Evolutionary conservation across 805 yeast species (phyloP), one percentile per base, ranked within the genome.

Genomic region (Cyberlindnera amylophila): DNA sequence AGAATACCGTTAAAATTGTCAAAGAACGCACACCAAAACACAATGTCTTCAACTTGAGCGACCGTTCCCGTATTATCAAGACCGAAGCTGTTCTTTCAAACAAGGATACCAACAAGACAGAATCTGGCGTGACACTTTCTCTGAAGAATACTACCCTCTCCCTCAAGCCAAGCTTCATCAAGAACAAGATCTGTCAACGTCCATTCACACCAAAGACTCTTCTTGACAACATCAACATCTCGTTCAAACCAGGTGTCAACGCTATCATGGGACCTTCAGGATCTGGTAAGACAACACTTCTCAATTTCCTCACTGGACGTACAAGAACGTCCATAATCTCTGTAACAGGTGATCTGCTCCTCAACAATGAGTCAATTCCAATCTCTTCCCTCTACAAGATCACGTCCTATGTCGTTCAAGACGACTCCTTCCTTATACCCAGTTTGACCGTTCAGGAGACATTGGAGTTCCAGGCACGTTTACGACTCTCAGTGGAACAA

Each of bases 261-360:
- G 86, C 82, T 4, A 82, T 84, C 34, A 75, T 84, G 81, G 93
- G 93, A 0, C 90, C 91, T 0, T 82, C 89, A 1, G 91, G 91
- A 0, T 78, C 85, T 0, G 93, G 91, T 9, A 84, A 84, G 54
- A 79, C 88, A 0, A 77, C 90, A 0, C 57, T 85, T 34, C 62
- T 84, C 49, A 84, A 81, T 55, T 62, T 72, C 29, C 64, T 84
- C 15, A 79, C 93, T 16, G 78, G 81, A 17, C 68, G 93, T 39
- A 65, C 51, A 31, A 58, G 41, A 57, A 66, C 38, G 6, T 55
- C 64, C 2, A 41, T 60, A 4, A 24, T 51, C 27, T 17, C 41
- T 3, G 29, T 52, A 15, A 38, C 49, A n/a, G 86, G 86, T 4
- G 50, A 54, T 2, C 61, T 80, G 12, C 53, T 59, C 13, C 62